Base-by-base conservation (phyloP, 2,329 filamentous ascomycete species). In the Gremmenia infestans region DNA sequence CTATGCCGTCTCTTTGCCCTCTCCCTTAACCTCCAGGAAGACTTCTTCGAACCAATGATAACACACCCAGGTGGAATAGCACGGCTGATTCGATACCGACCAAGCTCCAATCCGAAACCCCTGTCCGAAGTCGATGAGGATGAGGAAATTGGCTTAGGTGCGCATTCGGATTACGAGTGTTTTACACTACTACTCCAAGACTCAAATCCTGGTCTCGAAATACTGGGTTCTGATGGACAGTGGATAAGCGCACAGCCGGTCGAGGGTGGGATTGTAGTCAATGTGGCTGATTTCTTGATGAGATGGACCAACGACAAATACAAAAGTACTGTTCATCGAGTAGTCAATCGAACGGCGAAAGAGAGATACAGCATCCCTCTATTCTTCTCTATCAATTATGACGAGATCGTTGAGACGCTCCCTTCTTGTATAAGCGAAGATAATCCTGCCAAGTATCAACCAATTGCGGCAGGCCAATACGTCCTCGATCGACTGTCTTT, bases 321-420 rank as follows among this genome's bases (percentile, higher is more conserved):
- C 69, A 77, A 75, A 63, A 79, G 75, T 62, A 81, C 75, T 49
- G 66, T 80, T 4, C 81, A 84, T 64, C 72, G 80, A 7, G 81
- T 83, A 25, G 76, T 83, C 60, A 82, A 82, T 69, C 72, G 72
- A 45, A 76, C 74, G 2, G 72, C 71, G 1, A 70, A 68, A 9
- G 76, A 81, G 63, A 72, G 81, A 39, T 83, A 81, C 63, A 80
- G 76, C 6, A 71, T 83, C n/a, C 78, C 80, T 0, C 77, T 82
- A 51, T 83, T 82, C 66, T 77, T 81, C 56, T 64, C 60, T 1
- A 67, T 68, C 52, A 68, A 69, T 52, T 68, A 69, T 56, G 67
- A 69, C 46, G 67, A 66, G 58, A 65, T 28, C 2, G 67, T 69
- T 5, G 63, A 66, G 53, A 68, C 66, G 4, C 49, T 69, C 22